Conservation (phyloP, 305 asterid genomes). For the Fraxinus floribunda region DNA sequence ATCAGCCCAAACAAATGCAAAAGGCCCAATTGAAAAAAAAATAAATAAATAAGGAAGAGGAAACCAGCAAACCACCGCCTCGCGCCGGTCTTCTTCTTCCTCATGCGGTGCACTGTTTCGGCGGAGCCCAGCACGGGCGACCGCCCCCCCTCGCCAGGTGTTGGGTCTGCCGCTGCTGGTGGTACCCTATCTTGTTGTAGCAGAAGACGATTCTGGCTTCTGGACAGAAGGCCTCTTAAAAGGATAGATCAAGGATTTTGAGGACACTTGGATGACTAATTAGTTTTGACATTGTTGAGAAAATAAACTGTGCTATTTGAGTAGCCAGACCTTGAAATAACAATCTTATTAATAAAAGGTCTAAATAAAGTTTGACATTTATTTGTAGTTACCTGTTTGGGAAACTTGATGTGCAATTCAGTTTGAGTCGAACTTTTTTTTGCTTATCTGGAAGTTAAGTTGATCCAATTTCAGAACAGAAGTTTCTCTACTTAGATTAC, state of each 20-base stretch:
- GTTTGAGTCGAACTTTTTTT: neutral
- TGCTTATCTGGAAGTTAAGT: neutral
- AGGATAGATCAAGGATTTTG: neutral
- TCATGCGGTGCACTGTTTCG: too few relatives aligned
- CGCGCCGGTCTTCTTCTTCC: too few relatives aligned
- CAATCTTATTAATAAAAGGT: neutral
- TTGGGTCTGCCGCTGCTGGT: too few relatives aligned
- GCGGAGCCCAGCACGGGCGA: too few relatives aligned
- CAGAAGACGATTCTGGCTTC: too few relatives aligned
- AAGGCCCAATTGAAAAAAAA: too few relatives aligned
- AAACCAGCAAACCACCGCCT: too few relatives aligned
- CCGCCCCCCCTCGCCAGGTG: too few relatives aligned
- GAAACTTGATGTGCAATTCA: neutral
- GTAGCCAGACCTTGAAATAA: neutral
- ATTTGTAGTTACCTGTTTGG: neutral
- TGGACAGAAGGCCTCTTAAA: too few relatives aligned
- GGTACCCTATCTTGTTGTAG: too few relatives aligned
- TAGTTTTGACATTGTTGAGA: neutral
- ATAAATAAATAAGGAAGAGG: too few relatives aligned
- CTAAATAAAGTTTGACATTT: neutral
- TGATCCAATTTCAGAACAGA: neutral
- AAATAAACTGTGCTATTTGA: neutral
- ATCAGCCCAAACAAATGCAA: too few relatives aligned
- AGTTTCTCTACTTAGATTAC: neutral
- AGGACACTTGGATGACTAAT: neutral